Evolutionary conservation across 108 stramenopile species (phyloP).

Genomic region (Parietichytrium sp.): DNA sequence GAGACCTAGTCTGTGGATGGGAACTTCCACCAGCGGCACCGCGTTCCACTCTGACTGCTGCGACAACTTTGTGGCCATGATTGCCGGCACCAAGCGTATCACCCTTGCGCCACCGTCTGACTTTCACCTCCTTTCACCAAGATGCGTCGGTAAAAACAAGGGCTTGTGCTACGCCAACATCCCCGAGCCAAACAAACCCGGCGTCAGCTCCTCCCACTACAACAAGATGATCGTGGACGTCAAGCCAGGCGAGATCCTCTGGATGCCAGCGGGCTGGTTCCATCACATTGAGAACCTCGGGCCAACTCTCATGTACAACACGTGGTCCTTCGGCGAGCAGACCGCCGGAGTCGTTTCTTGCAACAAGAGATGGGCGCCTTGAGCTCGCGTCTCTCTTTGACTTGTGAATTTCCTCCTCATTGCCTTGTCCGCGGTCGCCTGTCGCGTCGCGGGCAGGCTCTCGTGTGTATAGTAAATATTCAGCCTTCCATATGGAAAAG

Average conservation of each 20-base stretch:
- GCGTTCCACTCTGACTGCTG: constrained; percentile 23
- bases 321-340: neutral
- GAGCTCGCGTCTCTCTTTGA: too few relatives aligned
- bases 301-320: constrained; percentile 24
- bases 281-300: constrained; percentile 38
- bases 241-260: constrained; percentile 18
- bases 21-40: constrained; percentile 14
- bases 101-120: constrained; percentile 25
- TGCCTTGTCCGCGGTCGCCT: too few relatives aligned
- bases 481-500: too few relatives aligned
- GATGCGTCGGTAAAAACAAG: constrained; percentile 32
- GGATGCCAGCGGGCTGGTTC: constrained; percentile 15
- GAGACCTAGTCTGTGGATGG: constrained; percentile 10
- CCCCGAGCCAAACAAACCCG: constrained; percentile 17
- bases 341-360: constrained; percentile 14
- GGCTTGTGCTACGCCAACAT: constrained; percentile 31
- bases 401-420: too few relatives aligned
- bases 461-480: too few relatives aligned
- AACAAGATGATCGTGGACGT: constrained; percentile 37
- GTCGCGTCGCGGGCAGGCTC: too few relatives aligned
- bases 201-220: neutral
- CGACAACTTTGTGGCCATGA: constrained; percentile 35
- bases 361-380: too few relatives aligned
- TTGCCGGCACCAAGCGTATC: constrained; percentile 29
- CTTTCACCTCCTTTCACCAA: neutral